Conservation (phyloP, 495 filamentous ascomycete genomes). For the Baudoinia panamericana region DNA sequence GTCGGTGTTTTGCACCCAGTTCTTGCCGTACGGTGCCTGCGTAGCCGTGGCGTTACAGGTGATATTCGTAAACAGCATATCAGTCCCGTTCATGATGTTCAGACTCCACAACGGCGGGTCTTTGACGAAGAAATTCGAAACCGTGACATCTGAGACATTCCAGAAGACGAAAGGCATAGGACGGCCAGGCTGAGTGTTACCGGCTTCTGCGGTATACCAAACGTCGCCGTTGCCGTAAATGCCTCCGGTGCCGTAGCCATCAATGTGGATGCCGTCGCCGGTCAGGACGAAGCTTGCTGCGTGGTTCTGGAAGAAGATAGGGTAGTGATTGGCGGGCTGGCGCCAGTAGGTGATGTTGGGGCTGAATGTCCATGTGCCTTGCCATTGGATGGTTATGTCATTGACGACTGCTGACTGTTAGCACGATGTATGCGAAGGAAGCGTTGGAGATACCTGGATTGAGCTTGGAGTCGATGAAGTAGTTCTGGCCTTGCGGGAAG, state of each 20-base stretch:
- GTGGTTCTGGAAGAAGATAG: conserved; percentile 45
- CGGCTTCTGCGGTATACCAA: conserved; percentile 34
- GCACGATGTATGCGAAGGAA: conserved; percentile 27
- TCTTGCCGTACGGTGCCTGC: conserved; percentile 38
- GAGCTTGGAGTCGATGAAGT: conserved; percentile 38
- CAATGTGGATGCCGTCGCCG: conserved; percentile 37
- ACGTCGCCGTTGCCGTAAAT: conserved; percentile 41
- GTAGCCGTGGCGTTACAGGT: conserved; percentile 37
- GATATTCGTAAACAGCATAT: conserved; percentile 43
- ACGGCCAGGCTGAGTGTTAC: conserved; percentile 36
- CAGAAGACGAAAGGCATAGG: conserved; percentile 51
- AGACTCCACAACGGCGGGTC: conserved; percentile 42
- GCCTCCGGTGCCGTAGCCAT: conserved; percentile 39
- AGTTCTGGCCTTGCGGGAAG: conserved; percentile 38
- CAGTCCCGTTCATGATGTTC: conserved; percentile 48
- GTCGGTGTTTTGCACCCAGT: conserved; percentile 50
- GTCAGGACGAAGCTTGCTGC: conserved; percentile 40
- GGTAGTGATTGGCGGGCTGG: conserved; percentile 35
- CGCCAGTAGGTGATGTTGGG: conserved; percentile 44
- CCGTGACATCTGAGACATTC: conserved; percentile 43
- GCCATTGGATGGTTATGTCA: conserved; percentile 33
- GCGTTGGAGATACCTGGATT: conserved; percentile 38
- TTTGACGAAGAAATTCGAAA: conserved; percentile 41
- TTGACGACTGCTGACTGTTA: conserved; percentile 13
- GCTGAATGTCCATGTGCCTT: conserved; percentile 27